Evolutionary conservation across 352 stramenopile genomes (phyloP).

Genomic region (Globisporangium abappressorium): DNA sequence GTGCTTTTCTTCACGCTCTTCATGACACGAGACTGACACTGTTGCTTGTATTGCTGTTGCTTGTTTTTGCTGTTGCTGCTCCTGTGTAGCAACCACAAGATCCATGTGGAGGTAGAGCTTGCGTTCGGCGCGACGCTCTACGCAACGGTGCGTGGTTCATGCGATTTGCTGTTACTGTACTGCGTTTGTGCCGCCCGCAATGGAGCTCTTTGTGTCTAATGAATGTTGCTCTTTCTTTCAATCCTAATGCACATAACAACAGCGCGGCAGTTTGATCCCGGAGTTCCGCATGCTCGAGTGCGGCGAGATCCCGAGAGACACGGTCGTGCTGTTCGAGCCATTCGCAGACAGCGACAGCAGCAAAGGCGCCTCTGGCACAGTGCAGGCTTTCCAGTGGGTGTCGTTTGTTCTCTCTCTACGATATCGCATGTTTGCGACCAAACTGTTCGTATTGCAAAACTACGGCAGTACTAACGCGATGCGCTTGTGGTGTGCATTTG

Average conservation of each 20-base stretch:
- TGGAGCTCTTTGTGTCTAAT: background rate
- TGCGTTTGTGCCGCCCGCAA: background rate
- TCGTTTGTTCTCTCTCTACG: background rate
- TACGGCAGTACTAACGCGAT: background rate
- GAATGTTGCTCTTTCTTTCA: background rate
- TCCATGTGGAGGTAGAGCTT: constrained; percentile 54
- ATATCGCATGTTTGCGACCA: background rate
- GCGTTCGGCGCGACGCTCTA: constrained; percentile 53
- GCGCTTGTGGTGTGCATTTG: background rate
- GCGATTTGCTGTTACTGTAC: background rate
- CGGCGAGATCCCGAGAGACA: constrained; percentile 58
- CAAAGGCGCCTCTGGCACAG: constrained; percentile 10
- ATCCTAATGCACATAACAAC: background rate
- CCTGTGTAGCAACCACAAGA: constrained; percentile 37
- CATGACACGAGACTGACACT: background rate
- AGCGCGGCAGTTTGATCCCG: constrained; percentile 56
- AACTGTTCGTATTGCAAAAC: background rate
- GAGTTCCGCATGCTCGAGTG: constrained; percentile 70
- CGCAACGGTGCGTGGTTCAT: constrained; percentile 30
- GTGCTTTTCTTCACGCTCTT: background rate
- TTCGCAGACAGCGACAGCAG: background rate
- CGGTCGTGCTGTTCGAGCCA: constrained; percentile 32
- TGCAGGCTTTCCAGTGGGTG: constrained; percentile 40
- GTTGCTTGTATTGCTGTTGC: background rate
- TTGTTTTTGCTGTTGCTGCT: constrained; percentile 3